A percentile compares a stretch with the other conserved stretches of the same genome.
Conservation (phyloP, 495 filamentous ascomycete species). For the Penicillium turbatum region DNA sequence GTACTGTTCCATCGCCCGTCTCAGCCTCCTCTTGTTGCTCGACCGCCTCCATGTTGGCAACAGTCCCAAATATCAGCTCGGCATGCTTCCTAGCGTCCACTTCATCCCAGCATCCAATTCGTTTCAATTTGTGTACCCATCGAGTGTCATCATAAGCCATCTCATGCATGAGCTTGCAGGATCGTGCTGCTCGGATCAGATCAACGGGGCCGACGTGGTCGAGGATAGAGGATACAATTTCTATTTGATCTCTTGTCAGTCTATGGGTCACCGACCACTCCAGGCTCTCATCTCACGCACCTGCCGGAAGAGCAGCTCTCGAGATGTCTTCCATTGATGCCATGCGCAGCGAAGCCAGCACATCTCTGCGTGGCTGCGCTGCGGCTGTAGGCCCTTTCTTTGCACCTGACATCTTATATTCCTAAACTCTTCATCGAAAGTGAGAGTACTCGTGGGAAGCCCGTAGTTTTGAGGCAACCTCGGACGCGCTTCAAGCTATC, state of each 20-base stretch:
- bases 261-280: not conserved
- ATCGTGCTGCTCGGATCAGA: constrained; percentile 78
- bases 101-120: constrained; percentile 93
- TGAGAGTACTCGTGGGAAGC: constrained; percentile 7
- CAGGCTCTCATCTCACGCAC: constrained; percentile 39
- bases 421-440: constrained; percentile 32
- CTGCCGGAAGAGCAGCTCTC: constrained; percentile 74
- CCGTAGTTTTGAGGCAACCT: not conserved
- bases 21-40: constrained; percentile 46
- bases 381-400: constrained; percentile 53
- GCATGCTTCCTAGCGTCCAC: constrained; percentile 72
- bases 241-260: constrained; percentile 39
- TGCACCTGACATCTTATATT: constrained; percentile 55
- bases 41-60: constrained; percentile 55
- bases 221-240: constrained; percentile 84
- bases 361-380: constrained; percentile 50
- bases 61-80: constrained; percentile 67
- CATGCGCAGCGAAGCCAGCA: constrained; percentile 68
- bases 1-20: constrained; percentile 13
- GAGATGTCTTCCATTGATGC: constrained; percentile 70
- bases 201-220: constrained; percentile 83
- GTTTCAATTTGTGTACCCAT: constrained; percentile 80
- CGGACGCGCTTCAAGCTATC: not conserved
- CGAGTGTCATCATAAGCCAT: constrained; percentile 99
- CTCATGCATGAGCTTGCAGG: constrained; percentile 84